Conservation (phyloP, 108 stramenopile species). For the Mayamaea pseudoterrestris region DNA sequence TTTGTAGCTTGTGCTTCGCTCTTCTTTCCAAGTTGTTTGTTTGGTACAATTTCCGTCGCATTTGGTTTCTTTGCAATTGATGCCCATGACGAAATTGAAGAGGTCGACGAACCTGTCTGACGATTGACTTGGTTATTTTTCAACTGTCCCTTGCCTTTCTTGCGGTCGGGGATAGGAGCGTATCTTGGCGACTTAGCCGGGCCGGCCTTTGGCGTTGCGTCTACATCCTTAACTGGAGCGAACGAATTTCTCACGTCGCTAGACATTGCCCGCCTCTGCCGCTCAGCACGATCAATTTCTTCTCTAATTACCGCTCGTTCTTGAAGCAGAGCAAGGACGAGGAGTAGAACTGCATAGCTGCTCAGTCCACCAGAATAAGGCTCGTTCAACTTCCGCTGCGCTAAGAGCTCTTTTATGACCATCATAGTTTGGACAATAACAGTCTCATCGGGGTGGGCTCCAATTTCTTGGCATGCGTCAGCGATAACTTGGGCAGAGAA, state of each 20-base stretch:
- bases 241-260: conserved; percentile 17
- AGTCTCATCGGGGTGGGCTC: conserved; percentile 45
- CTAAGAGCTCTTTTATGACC: conserved; percentile 85
- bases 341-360: conserved; percentile 85
- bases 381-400: conserved; percentile 83
- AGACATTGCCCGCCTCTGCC: conserved; percentile 44
- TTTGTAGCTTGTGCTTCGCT: too few relatives aligned
- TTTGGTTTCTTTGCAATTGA: conserved; percentile 10
- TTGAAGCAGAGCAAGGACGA: conserved; percentile 69
- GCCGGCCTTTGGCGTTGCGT: not conserved
- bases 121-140: not conserved
- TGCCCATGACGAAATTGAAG: conserved; percentile 13
- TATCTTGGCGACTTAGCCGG: not conserved
- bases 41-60: too few relatives aligned
- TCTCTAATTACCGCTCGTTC: conserved; percentile 64
- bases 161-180: not conserved
- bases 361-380: conserved; percentile 92
- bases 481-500: conserved; percentile 67
- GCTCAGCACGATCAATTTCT: conserved; percentile 57
- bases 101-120: not conserved
- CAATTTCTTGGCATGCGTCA: conserved; percentile 56
- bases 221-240: not conserved
- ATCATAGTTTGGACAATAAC: conserved; percentile 70
- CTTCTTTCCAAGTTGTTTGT: too few relatives aligned
- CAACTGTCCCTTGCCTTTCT: not conserved